A percentile compares a stretch with the other conserved stretches of the same genome.
Conservation (phyloP, 345 rosid genomes). For the Hypericum perforatum region DNA sequence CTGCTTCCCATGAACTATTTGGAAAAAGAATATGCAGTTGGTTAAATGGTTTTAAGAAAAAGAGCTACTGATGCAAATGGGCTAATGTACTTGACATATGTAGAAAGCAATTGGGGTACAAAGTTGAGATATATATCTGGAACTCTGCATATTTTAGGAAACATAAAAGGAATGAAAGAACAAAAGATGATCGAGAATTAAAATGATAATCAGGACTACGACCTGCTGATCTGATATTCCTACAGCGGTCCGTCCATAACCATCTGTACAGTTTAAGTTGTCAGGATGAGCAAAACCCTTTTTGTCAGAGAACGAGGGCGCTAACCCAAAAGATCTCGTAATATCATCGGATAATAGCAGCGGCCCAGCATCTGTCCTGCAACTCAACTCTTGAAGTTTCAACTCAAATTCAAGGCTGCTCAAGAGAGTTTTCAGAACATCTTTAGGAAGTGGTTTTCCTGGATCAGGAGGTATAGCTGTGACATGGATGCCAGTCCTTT, state of each 20-base stretch:
- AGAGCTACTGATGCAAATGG: no score
- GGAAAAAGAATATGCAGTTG: no score
- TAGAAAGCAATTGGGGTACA: no score
- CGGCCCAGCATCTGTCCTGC: constrained; percentile 20
- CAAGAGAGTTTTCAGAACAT: constrained; percentile 56
- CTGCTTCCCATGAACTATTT: no score
- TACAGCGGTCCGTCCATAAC: constrained; percentile 17
- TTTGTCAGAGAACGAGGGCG: constrained; percentile 15
- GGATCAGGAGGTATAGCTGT: constrained; percentile 47
- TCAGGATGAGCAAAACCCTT: constrained; percentile 24
- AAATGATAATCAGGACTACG: background rate
- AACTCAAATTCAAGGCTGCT: constrained; percentile 41
- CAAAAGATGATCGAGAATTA: no score
- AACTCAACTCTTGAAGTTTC: constrained; percentile 30
- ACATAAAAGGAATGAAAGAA: no score
- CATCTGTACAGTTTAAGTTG: constrained; percentile 23
- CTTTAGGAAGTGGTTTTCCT: constrained; percentile 58
- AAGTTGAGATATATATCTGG: no score
- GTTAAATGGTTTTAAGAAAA: no score
- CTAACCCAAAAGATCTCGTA: constrained; percentile 20
- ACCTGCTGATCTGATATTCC: constrained; percentile 17
- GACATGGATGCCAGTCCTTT: constrained; percentile 60
- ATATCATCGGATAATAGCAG: constrained; percentile 19
- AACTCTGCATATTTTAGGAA: no score
- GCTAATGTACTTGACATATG: no score